A percentile compares a stretch with the other conserved stretches of the same genome.
Evolutionary conservation across 805 yeast species (phyloP).

Genomic region (Candida krabiensis): DNA sequence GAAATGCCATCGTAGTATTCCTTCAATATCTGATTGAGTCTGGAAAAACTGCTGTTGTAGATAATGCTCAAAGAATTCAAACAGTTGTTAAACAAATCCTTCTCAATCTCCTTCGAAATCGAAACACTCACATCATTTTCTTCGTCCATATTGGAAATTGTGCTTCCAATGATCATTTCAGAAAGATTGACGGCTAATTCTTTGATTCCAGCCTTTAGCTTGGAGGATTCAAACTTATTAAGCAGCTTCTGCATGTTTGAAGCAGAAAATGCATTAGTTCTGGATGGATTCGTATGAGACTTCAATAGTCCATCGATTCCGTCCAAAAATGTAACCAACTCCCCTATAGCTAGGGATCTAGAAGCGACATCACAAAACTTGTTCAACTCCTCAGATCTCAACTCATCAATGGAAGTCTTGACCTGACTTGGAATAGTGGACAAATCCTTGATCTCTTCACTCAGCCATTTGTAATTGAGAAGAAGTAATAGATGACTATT

Average conservation of each 20-base stretch:
- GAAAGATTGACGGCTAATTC: conserved; percentile 57
- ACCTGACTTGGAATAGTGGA: conserved; percentile 20
- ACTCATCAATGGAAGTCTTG: conserved; percentile 31
- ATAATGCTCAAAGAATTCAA: conserved; percentile 73
- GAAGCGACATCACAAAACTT: conserved; percentile 48
- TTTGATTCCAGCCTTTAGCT: conserved; percentile 53
- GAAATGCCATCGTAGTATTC: conserved; percentile 46
- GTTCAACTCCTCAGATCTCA: conserved; percentile 34
- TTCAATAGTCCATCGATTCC: conserved; percentile 56
- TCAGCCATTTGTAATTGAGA: conserved; percentile 53
- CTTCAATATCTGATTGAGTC: conserved; percentile 54
- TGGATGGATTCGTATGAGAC: conserved; percentile 47
- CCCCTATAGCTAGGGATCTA: conserved; percentile 57
- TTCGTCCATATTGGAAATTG: conserved; percentile 11
- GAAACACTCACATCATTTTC: conserved; percentile 30
- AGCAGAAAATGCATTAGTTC: conserved; percentile 63
- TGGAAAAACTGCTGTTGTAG: conserved; percentile 51
- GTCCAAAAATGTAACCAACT: conserved; percentile 61
- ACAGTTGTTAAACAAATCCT: conserved; percentile 55
- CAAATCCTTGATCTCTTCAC: conserved; percentile 39
- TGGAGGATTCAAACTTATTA: conserved; percentile 55
- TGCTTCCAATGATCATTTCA: conserved; percentile 42
- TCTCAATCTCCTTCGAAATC: conserved; percentile 43
- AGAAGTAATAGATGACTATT: conserved; percentile 41
- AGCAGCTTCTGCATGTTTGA: conserved; percentile 59